These are phyloP conservation scores for Dendrothele bispora DNA, from an alignment of 768 basidiomycete genomes.

Conservation along the genomic window DNA sequence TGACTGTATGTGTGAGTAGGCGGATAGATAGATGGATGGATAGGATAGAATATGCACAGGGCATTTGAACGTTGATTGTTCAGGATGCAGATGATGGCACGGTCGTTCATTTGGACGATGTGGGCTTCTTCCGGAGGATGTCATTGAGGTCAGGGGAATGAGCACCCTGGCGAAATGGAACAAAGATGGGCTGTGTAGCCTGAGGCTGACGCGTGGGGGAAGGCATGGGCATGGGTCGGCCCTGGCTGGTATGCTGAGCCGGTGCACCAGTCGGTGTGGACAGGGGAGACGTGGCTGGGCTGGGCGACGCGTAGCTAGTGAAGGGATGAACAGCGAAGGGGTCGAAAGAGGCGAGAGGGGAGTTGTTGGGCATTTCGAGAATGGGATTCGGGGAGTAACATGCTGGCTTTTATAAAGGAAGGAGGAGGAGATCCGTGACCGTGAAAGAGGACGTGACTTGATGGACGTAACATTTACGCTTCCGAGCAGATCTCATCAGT, in stretches of 20 bases:
- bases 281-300: conserved; percentile 3
- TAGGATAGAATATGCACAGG: background rate
- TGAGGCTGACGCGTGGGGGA: background rate
- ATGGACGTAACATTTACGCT: background rate
- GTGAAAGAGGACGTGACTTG: background rate
- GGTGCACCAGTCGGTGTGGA: background rate
- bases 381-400: background rate
- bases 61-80: background rate
- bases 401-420: background rate
- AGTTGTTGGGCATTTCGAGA: conserved; percentile 2
- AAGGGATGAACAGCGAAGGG: conserved; percentile 9
- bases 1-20: background rate
- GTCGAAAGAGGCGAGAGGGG: conserved; percentile 6
- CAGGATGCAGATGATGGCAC: background rate
- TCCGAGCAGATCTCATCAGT: background rate
- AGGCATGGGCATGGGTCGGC: background rate
- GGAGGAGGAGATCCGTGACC: background rate
- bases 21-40: background rate
- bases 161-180: conserved; percentile 7
- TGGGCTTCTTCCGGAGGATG: conserved; percentile 8
- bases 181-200: conserved; percentile 4
- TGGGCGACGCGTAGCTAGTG: conserved; percentile 8
- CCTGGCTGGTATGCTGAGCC: background rate
- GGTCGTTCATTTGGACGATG: background rate
- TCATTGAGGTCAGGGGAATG: conserved; percentile 9